Percentiles rank a stretch among this genome's conserved stretches.
phyloP scores from a whole-genome alignment of 2,329 filamentous ascomycete genomes.

The Fusarium pilosicola region DNA sequence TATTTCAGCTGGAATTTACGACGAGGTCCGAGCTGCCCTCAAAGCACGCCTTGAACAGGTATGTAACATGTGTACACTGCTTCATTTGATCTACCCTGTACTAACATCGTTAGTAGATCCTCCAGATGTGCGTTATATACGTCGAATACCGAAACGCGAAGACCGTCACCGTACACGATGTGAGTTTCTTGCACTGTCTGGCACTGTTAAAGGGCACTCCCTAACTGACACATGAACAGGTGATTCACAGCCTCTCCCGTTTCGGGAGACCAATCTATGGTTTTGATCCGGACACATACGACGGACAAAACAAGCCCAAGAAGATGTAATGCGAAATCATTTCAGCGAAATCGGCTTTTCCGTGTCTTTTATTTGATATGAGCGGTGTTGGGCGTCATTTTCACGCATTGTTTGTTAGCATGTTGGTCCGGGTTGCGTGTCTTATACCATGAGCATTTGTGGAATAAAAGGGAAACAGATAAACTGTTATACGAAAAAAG shows the following conservation, averaged over 20 bases:
- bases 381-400: background rate
- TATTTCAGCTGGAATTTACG: slow-evolving; percentile 73
- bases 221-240: slow-evolving; percentile 53
- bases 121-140: slow-evolving; percentile 60
- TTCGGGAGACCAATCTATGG: slow-evolving; percentile 67
- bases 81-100: background rate
- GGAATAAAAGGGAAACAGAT: background rate
- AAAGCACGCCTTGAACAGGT: slow-evolving; percentile 61
- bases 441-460: background rate
- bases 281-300: slow-evolving; percentile 59
- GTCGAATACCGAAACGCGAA: slow-evolving; percentile 66
- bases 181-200: slow-evolving; percentile 49
- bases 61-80: slow-evolving; percentile 27
- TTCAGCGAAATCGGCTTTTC: background rate
- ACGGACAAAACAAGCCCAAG: slow-evolving; percentile 7
- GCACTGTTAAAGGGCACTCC: background rate
- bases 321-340: background rate
- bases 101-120: slow-evolving; percentile 56
- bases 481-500: background rate
- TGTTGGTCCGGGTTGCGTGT: slow-evolving; percentile 4
- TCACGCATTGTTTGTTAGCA: slow-evolving; percentile 5
- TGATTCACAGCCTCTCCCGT: slow-evolving; percentile 61
- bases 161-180: slow-evolving; percentile 71
- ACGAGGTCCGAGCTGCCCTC: slow-evolving; percentile 65
- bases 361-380: background rate